These are phyloP conservation scores for Stachybotrys elegans DNA, from an alignment of 2,329 filamentous ascomycete genomes.

Conservation along the genomic window DNA sequence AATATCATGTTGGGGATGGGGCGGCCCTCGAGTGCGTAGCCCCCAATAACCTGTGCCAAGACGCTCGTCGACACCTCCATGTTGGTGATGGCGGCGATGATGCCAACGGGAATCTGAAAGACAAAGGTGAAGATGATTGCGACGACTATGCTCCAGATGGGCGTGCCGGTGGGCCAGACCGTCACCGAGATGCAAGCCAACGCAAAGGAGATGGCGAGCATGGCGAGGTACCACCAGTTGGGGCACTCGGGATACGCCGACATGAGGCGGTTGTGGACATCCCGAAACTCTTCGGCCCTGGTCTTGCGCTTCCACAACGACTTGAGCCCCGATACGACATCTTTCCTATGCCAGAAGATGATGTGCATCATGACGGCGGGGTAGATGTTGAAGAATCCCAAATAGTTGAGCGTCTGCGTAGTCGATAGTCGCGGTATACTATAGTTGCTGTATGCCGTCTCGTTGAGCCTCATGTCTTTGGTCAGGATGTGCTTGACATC, in stretches of 20 bases:
- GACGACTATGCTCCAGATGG: slow-evolving; percentile 45
- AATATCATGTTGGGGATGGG: slow-evolving; percentile 68
- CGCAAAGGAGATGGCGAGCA: slow-evolving; percentile 40
- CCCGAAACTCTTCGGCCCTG: slow-evolving; percentile 31
- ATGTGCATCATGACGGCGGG: slow-evolving; percentile 22
- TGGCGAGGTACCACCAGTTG: slow-evolving; percentile 50
- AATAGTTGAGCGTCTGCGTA: slow-evolving; percentile 32
- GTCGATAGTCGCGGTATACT: slow-evolving; percentile 46
- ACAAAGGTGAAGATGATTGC: slow-evolving; percentile 45
- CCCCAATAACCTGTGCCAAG: slow-evolving; percentile 60
- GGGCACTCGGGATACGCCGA: slow-evolving; percentile 33
- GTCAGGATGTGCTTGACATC: slow-evolving; percentile 48
- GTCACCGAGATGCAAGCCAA: slow-evolving; percentile 31
- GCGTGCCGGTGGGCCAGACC: slow-evolving; percentile 44
- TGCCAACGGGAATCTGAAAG: slow-evolving; percentile 50
- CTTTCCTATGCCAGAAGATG: slow-evolving; percentile 23
- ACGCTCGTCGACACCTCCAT: slow-evolving; percentile 57
- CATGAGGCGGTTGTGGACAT: slow-evolving; percentile 28
- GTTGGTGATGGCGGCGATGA: slow-evolving; percentile 51
- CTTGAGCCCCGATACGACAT: slow-evolving; percentile 19
- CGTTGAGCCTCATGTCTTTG: slow-evolving; percentile 41
- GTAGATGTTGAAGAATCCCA: slow-evolving; percentile 22
- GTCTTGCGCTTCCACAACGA: slow-evolving; percentile 18
- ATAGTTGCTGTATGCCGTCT: slow-evolving; percentile 46
- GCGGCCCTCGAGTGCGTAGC: slow-evolving; percentile 60